phyloP scores from a whole-genome alignment of 331 rosid genomes.

The Arachis monticola region DNA sequence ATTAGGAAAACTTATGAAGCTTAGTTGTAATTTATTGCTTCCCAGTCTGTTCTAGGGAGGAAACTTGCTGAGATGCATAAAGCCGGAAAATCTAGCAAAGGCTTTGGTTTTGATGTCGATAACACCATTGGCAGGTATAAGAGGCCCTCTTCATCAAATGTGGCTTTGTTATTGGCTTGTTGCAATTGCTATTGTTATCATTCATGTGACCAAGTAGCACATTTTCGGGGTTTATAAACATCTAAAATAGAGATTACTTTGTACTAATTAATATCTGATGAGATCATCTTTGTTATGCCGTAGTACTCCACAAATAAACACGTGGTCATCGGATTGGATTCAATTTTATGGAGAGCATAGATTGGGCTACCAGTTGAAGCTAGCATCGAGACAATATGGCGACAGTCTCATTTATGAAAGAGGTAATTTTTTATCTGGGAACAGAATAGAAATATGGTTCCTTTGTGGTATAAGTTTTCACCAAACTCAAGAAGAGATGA shows the following conservation, averaged over 20 bases:
- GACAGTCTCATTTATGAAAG: constrained; percentile 72
- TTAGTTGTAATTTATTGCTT: constrained; percentile 32
- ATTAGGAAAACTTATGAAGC: constrained; percentile 23
- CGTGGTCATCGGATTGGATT: constrained; percentile 93
- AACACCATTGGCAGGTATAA: constrained; percentile 92
- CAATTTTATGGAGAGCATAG: constrained; percentile 83
- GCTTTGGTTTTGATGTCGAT: constrained; percentile 82
- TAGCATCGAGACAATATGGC: constrained; percentile 64
- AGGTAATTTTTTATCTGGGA: constrained; percentile 51
- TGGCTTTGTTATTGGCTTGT: background rate
- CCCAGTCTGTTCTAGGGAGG: constrained; percentile 79
- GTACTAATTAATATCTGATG: constrained; percentile 24
- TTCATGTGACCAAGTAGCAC: constrained; percentile 9
- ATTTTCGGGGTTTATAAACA: constrained; percentile 6
- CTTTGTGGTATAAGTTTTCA: background rate
- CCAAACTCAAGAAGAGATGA: background rate
- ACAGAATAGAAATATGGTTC: background rate
- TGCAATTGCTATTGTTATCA: constrained; percentile 2
- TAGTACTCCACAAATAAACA: constrained; percentile 92
- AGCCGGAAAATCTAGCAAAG: constrained; percentile 79
- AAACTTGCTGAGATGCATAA: constrained; percentile 96
- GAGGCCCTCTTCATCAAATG: constrained; percentile 23
- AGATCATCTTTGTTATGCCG: constrained; percentile 33
- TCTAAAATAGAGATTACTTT: background rate
- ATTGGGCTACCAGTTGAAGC: constrained; percentile 86